A percentile compares a stretch with the other conserved stretches of the same genome.
Conservation (phyloP, 1,284 basidiomycete species). For the Tilletiopsis washingtonensis region DNA sequence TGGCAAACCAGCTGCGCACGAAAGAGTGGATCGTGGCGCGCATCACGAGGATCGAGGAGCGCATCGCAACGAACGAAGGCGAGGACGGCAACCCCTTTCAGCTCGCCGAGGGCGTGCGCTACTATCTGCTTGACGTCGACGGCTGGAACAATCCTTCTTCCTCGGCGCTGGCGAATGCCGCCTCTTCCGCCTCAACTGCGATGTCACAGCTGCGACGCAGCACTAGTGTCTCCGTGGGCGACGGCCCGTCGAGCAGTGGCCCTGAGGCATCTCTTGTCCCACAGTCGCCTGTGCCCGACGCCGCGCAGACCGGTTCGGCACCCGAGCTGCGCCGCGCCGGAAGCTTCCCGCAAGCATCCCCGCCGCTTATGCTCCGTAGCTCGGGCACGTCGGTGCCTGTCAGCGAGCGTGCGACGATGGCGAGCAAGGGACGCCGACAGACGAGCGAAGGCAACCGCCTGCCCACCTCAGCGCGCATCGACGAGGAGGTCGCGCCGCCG, state of each 20-base stretch:
- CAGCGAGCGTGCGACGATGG: too few relatives aligned
- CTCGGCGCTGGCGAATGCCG: not conserved
- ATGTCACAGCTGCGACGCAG: not conserved
- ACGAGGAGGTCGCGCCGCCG: not conserved
- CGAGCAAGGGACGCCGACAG: too few relatives aligned
- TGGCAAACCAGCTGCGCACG: conserved; percentile 62
- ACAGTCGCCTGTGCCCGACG: not conserved
- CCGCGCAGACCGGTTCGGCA: too few relatives aligned
- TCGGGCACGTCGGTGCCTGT: too few relatives aligned
- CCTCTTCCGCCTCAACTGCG: not conserved
- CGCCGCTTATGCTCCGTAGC: too few relatives aligned
- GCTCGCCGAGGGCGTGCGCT: conserved; percentile 80
- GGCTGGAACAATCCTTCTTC: conserved; percentile 50
- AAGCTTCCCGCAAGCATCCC: too few relatives aligned
- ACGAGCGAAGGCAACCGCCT: too few relatives aligned
- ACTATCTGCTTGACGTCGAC: conserved; percentile 86
- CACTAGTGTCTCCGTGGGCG: not conserved
- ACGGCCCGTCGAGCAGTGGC: too few relatives aligned
- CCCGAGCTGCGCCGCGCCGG: too few relatives aligned
- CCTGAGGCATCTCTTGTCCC: too few relatives aligned
- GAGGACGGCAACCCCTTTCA: conserved; percentile 49
- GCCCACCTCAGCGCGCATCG: too few relatives aligned
- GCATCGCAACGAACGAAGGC: conserved; percentile 51
- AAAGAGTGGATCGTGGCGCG: conserved; percentile 86
- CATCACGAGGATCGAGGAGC: conserved; percentile 77